Percentiles rank a stretch among this genome's conserved stretches.
These are phyloP conservation scores for Botryobasidium botryosum DNA, from an alignment of 768 basidiomycete genomes.

Conservation along the genomic window DNA sequence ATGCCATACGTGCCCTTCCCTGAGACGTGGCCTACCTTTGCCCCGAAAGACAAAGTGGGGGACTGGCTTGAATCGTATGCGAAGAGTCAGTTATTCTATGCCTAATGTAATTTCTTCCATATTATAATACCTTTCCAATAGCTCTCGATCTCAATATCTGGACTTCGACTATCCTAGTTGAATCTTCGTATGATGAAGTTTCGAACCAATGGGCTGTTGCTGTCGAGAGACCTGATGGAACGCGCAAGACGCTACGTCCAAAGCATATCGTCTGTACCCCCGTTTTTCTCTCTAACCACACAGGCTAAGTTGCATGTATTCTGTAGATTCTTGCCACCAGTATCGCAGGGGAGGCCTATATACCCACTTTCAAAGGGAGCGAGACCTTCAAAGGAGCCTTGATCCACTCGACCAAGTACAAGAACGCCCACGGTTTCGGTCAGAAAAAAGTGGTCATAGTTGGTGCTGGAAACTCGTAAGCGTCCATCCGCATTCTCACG, in stretches of 20 bases:
- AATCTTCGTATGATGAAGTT: not conserved
- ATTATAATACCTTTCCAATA: not conserved
- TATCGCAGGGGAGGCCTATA: not conserved
- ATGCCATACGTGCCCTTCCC: constrained; percentile 18
- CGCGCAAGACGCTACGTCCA: not conserved
- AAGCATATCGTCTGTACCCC: too few relatives aligned
- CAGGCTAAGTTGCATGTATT: not conserved
- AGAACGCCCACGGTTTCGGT: constrained; percentile 14
- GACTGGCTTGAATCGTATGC: not conserved
- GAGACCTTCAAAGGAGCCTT: constrained; percentile 19
- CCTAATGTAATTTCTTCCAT: not conserved
- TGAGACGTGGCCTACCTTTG: constrained; percentile 10
- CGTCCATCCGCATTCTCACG: too few relatives aligned
- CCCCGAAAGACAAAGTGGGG: constrained; percentile 14
- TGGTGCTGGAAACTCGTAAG: constrained; percentile 12
- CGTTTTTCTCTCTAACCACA: not conserved
- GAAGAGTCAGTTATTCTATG: not conserved
- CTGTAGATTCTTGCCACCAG: not conserved
- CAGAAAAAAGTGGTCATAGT: constrained; percentile 22
- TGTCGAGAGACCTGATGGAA: not conserved
- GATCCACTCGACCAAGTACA: constrained; percentile 18
- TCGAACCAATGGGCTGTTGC: not conserved
- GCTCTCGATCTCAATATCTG: not conserved
- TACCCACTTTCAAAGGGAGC: constrained; percentile 9
- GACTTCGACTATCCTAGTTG: not conserved